Percentiles rank a stretch among this genome's conserved stretches.
Evolutionary conservation across 2,329 filamentous ascomycete species (phyloP).

Genomic region (Colletotrichum salicis): DNA sequence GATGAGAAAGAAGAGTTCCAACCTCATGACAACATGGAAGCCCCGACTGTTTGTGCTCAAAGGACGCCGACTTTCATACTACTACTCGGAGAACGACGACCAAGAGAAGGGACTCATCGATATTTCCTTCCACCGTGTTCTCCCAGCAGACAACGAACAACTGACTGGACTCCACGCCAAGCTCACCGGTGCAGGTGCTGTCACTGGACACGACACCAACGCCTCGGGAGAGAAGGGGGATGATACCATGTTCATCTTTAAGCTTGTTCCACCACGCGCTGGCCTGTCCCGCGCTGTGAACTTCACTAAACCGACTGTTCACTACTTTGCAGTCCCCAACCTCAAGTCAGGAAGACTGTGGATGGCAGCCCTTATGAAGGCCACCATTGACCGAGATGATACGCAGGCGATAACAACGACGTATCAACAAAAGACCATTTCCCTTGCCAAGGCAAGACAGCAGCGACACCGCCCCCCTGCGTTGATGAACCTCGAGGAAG

Average conservation of each 20-base stretch:
- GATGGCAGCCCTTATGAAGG: conserved; percentile 99
- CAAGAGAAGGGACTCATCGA: conserved; percentile 97
- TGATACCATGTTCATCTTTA: conserved; percentile 94
- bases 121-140: conserved; percentile 96
- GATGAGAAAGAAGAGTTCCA: conserved; percentile 99
- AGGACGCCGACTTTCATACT: conserved; percentile 91
- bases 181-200: conserved; percentile 84
- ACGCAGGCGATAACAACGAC: conserved; percentile 84
- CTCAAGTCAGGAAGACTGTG: conserved; percentile 88
- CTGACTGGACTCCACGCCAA: conserved; percentile 92
- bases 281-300: conserved; percentile 91
- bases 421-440: conserved; percentile 97
- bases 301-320: conserved; percentile 96
- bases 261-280: conserved; percentile 89
- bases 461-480: conserved; percentile 92
- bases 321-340: conserved; percentile 97
- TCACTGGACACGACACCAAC: conserved; percentile 63
- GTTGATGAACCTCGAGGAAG: conserved; percentile 76
- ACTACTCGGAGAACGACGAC: conserved; percentile 91
- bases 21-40: conserved; percentile 98
- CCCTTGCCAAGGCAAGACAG: conserved; percentile 84
- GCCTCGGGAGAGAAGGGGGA: conserved; percentile 59
- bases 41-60: conserved; percentile 94
- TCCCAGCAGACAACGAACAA: conserved; percentile 91
- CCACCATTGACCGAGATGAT: conserved; percentile 94